Conservation (phyloP, 2,329 filamentous ascomycete species). For the Xylariaceae sp. region DNA sequence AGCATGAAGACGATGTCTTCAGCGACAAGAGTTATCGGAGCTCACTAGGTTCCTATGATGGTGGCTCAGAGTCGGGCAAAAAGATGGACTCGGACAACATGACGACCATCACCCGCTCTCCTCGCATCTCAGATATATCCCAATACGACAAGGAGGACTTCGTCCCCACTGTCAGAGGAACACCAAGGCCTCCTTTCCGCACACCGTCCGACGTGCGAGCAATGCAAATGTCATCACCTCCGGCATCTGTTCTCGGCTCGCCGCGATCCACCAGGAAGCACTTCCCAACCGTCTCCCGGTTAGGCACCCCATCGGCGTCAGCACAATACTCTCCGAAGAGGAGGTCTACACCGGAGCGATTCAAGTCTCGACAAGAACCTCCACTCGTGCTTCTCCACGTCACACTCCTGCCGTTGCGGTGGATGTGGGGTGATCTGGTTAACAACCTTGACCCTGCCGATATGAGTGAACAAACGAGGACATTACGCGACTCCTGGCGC, state of each 20-base stretch:
- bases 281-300: constrained; percentile 48
- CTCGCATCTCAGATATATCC: constrained; percentile 49
- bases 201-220: constrained; percentile 66
- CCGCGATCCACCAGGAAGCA: constrained; percentile 51
- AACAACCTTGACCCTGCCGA: constrained; percentile 35
- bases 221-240: constrained; percentile 68
- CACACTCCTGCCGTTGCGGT: constrained; percentile 67
- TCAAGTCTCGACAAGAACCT: constrained; percentile 52
- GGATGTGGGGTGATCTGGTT: constrained; percentile 58
- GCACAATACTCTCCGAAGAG: constrained; percentile 54
- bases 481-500: constrained; percentile 60
- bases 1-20: constrained; percentile 54
- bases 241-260: constrained; percentile 51
- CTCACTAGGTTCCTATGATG: constrained; percentile 50
- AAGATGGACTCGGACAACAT: constrained; percentile 26
- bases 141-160: constrained; percentile 46
- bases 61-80: constrained; percentile 30
- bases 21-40: constrained; percentile 55
- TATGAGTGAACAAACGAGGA: constrained; percentile 40
- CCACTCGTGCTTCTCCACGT: constrained; percentile 76
- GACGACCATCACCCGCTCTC: constrained; percentile 35
- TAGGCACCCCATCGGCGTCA: constrained; percentile 52
- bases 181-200: constrained; percentile 61
- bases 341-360: constrained; percentile 51
- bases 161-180: constrained; percentile 52